These are phyloP conservation scores for Sapria himalayana DNA, from an alignment of 345 rosid species.

Conservation along the genomic window DNA sequence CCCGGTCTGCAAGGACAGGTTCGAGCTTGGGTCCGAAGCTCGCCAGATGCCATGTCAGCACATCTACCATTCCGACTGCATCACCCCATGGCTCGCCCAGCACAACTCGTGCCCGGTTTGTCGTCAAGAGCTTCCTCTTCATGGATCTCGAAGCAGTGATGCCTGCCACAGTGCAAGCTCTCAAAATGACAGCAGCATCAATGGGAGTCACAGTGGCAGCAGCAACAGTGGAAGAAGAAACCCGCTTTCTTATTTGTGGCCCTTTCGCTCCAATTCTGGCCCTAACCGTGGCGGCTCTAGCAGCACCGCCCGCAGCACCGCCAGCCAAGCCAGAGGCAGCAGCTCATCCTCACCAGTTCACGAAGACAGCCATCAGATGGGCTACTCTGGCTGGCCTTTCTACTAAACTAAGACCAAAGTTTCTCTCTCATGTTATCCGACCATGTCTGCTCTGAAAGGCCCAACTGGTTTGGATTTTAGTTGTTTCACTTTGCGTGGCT, in stretches of 20 bases:
- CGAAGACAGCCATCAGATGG: conserved; percentile 46
- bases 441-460: too few species aligned
- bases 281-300: too few species aligned
- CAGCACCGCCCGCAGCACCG: conserved; percentile 28
- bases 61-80: conserved; percentile 20
- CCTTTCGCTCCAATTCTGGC: conserved; percentile 15
- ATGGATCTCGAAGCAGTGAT: background rate
- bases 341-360: conserved; percentile 23
- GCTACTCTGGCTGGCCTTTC: conserved; percentile 66
- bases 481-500: too few species aligned
- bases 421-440: too few species aligned
- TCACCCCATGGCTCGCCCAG: conserved; percentile 19
- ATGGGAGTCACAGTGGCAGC: background rate
- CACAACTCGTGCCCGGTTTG: conserved; percentile 34
- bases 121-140: conserved; percentile 15
- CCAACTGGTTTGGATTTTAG: too few species aligned
- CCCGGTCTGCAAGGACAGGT: conserved; percentile 27
- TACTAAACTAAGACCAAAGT: conserved; percentile 16
- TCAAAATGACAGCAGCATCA: background rate
- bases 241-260: conserved; percentile 2
- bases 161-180: background rate
- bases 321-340: too few species aligned
- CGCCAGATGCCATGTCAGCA: conserved; percentile 27
- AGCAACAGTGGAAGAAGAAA: conserved; percentile 7
- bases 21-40: conserved; percentile 22